These are phyloP conservation scores for Cercis canadensis DNA, from an alignment of 306 rosid genomes.

Conservation along the genomic window DNA sequence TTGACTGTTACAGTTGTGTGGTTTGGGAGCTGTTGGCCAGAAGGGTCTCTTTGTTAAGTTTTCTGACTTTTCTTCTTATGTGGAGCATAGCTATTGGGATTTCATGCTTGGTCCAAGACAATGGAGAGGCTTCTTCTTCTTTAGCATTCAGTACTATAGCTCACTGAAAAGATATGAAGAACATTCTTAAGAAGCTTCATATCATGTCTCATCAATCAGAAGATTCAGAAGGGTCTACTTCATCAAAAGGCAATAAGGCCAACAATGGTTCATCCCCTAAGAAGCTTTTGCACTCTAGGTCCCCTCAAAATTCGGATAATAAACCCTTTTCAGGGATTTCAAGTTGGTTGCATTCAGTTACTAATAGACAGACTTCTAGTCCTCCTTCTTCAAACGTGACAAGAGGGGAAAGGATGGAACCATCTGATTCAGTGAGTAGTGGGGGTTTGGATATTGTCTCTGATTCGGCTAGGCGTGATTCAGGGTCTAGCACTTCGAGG, in stretches of 20 bases:
- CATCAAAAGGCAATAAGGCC: slow-evolving; percentile 66
- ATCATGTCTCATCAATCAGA: slow-evolving; percentile 73
- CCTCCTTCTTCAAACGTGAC: slow-evolving; percentile 54
- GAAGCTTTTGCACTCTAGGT: slow-evolving; percentile 47
- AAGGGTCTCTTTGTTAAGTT: slow-evolving; percentile 42
- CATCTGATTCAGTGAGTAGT: slow-evolving; percentile 58
- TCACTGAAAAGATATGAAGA: slow-evolving; percentile 73
- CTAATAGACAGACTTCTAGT: slow-evolving; percentile 59
- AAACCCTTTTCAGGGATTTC: slow-evolving; percentile 76
- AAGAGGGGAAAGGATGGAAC: slow-evolving; percentile 61
- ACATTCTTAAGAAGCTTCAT: slow-evolving; percentile 88
- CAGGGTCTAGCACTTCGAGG: slow-evolving; percentile 68
- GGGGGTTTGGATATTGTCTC: slow-evolving; percentile 61
- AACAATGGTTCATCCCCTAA: slow-evolving; percentile 60
- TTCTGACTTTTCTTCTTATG: slow-evolving; percentile 33
- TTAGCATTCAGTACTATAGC: slow-evolving; percentile 49
- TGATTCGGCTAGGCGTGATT: slow-evolving; percentile 66
- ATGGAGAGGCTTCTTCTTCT: slow-evolving; percentile 66
- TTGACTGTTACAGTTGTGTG: slow-evolving; percentile 46
- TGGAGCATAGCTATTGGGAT: slow-evolving; percentile 45
- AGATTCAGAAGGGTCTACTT: slow-evolving; percentile 65
- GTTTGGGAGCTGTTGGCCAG: slow-evolving; percentile 36
- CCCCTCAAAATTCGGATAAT: slow-evolving; percentile 61
- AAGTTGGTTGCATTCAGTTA: slow-evolving; percentile 75
- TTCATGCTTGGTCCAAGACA: slow-evolving; percentile 74